Conservation (phyloP, 2,329 filamentous ascomycete species). For the Scedosporium dehoogii region DNA sequence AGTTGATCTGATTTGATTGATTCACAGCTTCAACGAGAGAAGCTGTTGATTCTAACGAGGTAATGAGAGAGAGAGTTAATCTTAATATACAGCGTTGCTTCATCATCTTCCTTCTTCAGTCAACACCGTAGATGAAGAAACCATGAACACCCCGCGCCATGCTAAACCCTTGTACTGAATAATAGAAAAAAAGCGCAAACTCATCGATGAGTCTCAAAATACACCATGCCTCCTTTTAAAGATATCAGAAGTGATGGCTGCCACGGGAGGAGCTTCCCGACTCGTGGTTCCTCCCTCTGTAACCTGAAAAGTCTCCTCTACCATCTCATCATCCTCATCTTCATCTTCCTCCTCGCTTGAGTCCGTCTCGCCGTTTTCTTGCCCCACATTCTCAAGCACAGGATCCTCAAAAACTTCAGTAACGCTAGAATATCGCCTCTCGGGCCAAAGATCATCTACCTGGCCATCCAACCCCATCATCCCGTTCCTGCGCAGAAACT, state of each 20-base stretch:
- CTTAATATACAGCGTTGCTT: neutral
- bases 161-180: neutral
- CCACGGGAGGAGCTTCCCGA: neutral
- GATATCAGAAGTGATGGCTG: neutral
- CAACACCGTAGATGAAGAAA: too few relatives aligned
- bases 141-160: neutral
- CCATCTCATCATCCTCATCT: neutral
- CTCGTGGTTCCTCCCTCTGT: neutral
- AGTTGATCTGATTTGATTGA: neutral
- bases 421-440: constrained; percentile 5
- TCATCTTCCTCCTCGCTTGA: neutral
- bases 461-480: neutral
- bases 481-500: neutral
- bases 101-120: too few relatives aligned
- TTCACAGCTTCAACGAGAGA: neutral
- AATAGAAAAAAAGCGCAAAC: neutral
- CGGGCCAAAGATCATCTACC: neutral
- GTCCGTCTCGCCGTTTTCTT: too few relatives aligned
- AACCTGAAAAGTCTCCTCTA: constrained; percentile 2
- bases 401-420: constrained; percentile 4
- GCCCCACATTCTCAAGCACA: neutral
- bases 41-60: neutral
- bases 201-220: neutral
- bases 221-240: neutral
- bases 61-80: neutral